Base-by-base conservation (phyloP, 129 eudicot species). In the Centrapalus pauciflorus region DNA sequence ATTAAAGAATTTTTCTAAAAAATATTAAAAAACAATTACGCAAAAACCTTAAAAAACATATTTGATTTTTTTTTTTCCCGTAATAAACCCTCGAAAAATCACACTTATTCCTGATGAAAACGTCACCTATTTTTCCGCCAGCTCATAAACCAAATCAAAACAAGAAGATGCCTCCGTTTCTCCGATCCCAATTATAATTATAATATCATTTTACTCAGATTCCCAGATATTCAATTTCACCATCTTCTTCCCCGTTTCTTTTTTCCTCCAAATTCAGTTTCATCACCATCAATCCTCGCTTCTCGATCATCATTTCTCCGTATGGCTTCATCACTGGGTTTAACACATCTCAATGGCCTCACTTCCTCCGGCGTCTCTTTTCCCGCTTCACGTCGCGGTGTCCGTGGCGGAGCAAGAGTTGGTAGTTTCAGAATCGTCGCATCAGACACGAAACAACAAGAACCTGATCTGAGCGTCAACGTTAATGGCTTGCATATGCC, bases 401-500 rank as follows among this genome's bases (percentile, higher is more conserved):
- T 81, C 55, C 70, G n/a, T 29, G 66, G 72, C 27, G 82, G 51
- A 56, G 28, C 50, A 25, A 81, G 77, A 27, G 75, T 81, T 7
- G 74, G 83, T 37, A 55, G 75, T 67, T 80, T 88, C 11, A 83
- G 77, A 77, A 64, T 89, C 7, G 21, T 51, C 56, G 87, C 84
- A 49, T 74, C 79, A 0, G 71, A 48, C 4, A 27, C 56, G 13
- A 63, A 60, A 16, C 70, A 62, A 33, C 33, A 58, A 33, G 95
- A 84, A 61, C 99, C 99, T 7, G 99, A 94, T 80, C 87, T 94
- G 12, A 94, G 90, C 25, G 95, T 94, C 9, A 86, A 72, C 1
- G 99, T 89, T 0, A 89, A 94, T 43, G 99, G 99, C 57, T 40
- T 94, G 78, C 82, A 83, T 46, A 86, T 94, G 99, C 96, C 99